Evolutionary conservation across 2,329 filamentous ascomycete genomes (phyloP).

Genomic region (Trichoderma harzianum): DNA sequence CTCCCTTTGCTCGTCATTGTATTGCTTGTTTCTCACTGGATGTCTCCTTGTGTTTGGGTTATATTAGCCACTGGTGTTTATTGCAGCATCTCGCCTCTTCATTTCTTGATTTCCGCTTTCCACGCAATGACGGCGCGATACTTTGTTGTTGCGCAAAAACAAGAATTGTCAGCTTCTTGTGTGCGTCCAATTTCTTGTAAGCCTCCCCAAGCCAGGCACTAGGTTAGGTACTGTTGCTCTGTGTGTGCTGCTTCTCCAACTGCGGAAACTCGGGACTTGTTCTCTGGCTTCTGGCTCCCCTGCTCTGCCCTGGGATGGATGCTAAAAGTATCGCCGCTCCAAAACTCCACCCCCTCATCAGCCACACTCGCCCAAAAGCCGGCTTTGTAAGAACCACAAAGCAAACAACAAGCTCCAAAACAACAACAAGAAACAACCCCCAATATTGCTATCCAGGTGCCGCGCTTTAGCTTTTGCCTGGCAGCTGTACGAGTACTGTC

Average conservation of each 20-base stretch:
- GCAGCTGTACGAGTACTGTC: background rate
- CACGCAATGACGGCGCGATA: background rate
- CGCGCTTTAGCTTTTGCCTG: background rate
- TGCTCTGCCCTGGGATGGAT: background rate
- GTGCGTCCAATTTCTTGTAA: background rate
- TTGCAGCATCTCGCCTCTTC: background rate
- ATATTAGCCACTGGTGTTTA: background rate
- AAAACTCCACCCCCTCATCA: background rate
- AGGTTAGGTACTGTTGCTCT: background rate
- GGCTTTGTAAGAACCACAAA: background rate
- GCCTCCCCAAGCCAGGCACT: background rate
- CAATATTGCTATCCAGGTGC: background rate
- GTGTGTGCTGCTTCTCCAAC: background rate
- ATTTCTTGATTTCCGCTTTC: background rate
- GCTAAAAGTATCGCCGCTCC: background rate
- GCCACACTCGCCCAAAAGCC: background rate
- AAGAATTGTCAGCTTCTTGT: background rate
- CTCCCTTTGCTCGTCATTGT: background rate
- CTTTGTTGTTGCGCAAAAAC: background rate
- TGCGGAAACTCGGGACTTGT: conserved; percentile 6
- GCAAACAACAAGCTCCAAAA: background rate
- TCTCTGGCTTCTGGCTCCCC: background rate
- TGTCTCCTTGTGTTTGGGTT: background rate
- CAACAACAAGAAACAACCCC: background rate
- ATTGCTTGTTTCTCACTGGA: too few species aligned